Conservation (phyloP, 2,329 filamentous ascomycete genomes). For the Fulvia fulva region DNA sequence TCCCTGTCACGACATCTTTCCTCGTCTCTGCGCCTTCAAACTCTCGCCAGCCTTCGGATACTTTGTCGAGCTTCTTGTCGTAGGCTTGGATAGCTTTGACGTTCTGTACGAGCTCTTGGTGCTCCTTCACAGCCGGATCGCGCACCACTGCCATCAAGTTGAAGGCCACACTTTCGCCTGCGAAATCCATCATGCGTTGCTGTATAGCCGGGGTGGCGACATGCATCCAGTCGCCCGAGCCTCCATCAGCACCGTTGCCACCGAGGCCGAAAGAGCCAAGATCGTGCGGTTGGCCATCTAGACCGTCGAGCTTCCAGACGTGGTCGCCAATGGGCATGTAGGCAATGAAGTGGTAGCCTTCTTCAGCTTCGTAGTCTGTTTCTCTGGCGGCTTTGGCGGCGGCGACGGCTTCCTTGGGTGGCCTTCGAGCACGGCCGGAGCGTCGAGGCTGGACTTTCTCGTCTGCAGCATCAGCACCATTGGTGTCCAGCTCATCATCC, state of each 20-base stretch:
- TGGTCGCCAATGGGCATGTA: conserved; percentile 72
- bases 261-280: conserved; percentile 47
- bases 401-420: conserved; percentile 8
- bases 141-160: conserved; percentile 71
- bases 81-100: conserved; percentile 43
- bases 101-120: conserved; percentile 41
- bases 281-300: conserved; percentile 66
- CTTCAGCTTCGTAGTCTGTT: conserved; percentile 42
- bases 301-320: conserved; percentile 86
- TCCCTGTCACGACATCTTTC: conserved; percentile 19
- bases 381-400: conserved; percentile 26
- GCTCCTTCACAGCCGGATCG: conserved; percentile 55
- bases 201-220: conserved; percentile 63
- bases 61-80: conserved; percentile 37
- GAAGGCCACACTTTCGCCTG: conserved; percentile 65
- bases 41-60: conserved; percentile 43
- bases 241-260: conserved; percentile 38
- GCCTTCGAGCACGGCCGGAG: conserved; percentile 25
- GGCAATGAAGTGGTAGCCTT: conserved; percentile 83
- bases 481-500: conserved; percentile 2
- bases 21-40: conserved; percentile 30
- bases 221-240: conserved; percentile 59
- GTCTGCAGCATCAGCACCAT: conserved; percentile 1
- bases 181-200: conserved; percentile 63
- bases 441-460: conserved; percentile 12